These are phyloP conservation scores for Triticum dicoccoides DNA, from an alignment of 176 grass and related monocot species.

Conservation along the genomic window DNA sequence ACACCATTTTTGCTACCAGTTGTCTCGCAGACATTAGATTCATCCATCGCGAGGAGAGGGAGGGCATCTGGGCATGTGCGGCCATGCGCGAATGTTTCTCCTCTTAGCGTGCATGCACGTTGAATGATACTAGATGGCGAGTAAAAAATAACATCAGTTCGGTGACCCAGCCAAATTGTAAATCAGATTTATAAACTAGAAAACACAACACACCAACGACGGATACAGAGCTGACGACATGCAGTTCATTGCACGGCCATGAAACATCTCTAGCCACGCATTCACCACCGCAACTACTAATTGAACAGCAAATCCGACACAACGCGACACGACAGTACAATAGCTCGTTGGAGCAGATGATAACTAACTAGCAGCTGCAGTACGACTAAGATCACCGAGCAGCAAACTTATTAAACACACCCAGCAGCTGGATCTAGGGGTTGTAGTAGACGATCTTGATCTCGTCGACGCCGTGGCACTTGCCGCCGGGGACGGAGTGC, in stretches of 20 bases:
- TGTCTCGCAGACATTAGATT: not conserved
- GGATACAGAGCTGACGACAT: not conserved
- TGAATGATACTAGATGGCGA: not conserved
- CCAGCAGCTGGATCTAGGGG: not conserved
- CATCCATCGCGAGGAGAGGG: not conserved
- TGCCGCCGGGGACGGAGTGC: slow-evolving; percentile 10
- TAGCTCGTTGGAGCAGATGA: not conserved
- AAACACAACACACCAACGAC: not conserved
- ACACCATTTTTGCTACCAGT: not conserved
- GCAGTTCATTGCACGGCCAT: not conserved
- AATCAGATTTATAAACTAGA: not conserved
- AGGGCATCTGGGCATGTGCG: not conserved
- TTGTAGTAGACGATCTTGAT: slow-evolving; percentile 43
- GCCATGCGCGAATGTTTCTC: not conserved
- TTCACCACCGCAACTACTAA: not conserved
- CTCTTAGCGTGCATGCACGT: not conserved
- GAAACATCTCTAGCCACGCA: not conserved
- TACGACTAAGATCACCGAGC: not conserved
- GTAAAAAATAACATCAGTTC: not conserved
- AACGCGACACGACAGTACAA: not conserved
- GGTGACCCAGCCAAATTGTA: not conserved
- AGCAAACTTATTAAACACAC: not conserved
- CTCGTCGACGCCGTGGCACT: slow-evolving; percentile 38
- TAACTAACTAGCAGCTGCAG: not conserved
- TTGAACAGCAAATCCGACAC: not conserved